These are phyloP conservation scores for Ceriops decandra DNA, from an alignment of 345 rosid genomes.

Conservation along the genomic window DNA sequence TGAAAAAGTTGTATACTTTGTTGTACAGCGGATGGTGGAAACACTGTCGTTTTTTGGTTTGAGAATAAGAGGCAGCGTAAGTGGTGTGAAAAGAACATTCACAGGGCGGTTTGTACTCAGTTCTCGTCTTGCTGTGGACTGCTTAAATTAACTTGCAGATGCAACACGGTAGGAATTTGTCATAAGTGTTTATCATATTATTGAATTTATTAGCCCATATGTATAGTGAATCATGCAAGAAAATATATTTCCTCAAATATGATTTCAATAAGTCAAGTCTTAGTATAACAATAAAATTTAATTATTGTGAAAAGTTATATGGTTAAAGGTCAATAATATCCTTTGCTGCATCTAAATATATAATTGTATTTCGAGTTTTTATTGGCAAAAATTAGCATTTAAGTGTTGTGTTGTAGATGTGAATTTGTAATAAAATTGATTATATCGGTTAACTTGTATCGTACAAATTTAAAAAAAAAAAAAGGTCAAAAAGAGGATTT, in stretches of 20 bases:
- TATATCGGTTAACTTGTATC: too few relatives aligned
- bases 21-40: conserved; percentile 57
- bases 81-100: conserved; percentile 33
- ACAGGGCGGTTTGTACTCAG: conserved; percentile 16
- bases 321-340: too few relatives aligned
- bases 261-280: too few relatives aligned
- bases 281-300: too few relatives aligned
- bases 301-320: too few relatives aligned
- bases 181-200: neutral
- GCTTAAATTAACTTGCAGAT: conserved; percentile 20
- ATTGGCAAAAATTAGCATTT: too few relatives aligned
- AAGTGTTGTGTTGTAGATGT: too few relatives aligned
- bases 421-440: too few relatives aligned
- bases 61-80: conserved; percentile 46
- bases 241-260: neutral
- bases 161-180: conserved; percentile 16
- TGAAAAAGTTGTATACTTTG: conserved; percentile 41
- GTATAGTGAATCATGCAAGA: neutral
- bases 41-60: conserved; percentile 27
- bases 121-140: conserved; percentile 32
- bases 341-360: too few relatives aligned
- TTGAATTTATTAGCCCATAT: neutral
- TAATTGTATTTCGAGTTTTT: too few relatives aligned
- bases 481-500: too few relatives aligned
- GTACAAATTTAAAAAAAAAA: too few relatives aligned